Base-by-base conservation (phyloP, 2,329 filamentous ascomycete species). In the Podosphaera fusca region DNA sequence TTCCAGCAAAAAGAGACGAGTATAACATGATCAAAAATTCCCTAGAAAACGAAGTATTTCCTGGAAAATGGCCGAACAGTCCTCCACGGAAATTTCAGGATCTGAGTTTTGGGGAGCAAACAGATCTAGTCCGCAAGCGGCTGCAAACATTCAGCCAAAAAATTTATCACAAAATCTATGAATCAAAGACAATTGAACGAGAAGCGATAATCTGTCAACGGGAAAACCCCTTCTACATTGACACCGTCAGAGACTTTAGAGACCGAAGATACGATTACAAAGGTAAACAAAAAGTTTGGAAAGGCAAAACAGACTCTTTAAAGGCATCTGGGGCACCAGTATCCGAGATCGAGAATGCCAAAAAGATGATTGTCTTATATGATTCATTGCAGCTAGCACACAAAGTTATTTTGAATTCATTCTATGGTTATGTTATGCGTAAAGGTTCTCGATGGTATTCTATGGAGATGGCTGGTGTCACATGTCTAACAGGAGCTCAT, bases 391-490 rank as follows among this genome's bases (percentile, higher is more conserved):
- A 98, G 69, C 75, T 98, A 64, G 92, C 92, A 0, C 92, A 98
- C 74, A 98, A 98, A 69, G 92, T 98, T 72, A 98, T 98, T 75
- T 70, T 98, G 57, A 98, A 98, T 73, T 95, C 88, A 57, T 98
- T 98, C 73, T 98, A 98, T 64, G 92, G 92, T 61, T 98, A 98
- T 67, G 92, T 96, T 68, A 98, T 98, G 92, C 79, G 92, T 72
- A 98, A 98, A 69, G 92, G 92, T 38, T 98, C 92, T 42, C 81
- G 92, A 57, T 98, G 92, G 92, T 98, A 98, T 68, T 98, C 92
- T 21, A 83, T 98, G 78, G 92, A 98, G 68, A 98, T 98, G 92
- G 92, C 94, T 14, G 92, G 92, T 64, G 92, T 98, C 3, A 98
- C 92, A 47, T 98, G 92, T 72, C 73, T 98, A 68, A 98, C 92